Evolutionary conservation across 345 rosid genomes (phyloP).

Genomic region (Gossypium turneri): DNA sequence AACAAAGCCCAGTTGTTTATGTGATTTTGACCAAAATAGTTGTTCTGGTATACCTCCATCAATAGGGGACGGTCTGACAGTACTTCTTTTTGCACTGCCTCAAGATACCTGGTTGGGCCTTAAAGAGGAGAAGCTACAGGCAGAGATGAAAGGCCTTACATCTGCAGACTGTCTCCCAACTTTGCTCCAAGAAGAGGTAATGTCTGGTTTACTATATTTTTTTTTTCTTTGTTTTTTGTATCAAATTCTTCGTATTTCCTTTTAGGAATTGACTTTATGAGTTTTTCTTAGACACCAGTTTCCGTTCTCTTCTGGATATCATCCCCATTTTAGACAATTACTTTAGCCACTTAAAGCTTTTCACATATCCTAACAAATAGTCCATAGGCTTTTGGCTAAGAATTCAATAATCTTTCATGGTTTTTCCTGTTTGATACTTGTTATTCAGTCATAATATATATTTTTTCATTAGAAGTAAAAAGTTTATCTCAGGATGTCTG

Average conservation of each 20-base stretch:
- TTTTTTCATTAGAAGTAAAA: background rate
- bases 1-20: conserved; percentile 9
- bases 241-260: background rate
- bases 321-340: background rate
- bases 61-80: conserved; percentile 24
- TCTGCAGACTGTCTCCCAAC: conserved; percentile 14
- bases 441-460: background rate
- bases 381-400: background rate
- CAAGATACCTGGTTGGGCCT: conserved; percentile 26
- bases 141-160: conserved; percentile 14
- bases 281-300: background rate
- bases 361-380: background rate
- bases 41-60: conserved; percentile 26
- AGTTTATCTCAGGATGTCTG: background rate
- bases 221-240: background rate
- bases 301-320: background rate
- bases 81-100: conserved; percentile 28
- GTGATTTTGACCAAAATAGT: conserved; percentile 12
- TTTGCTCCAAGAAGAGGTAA: conserved; percentile 28
- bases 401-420: background rate
- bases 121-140: conserved; percentile 21
- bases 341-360: background rate
- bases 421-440: background rate
- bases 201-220: background rate
- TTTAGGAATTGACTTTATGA: background rate